Percentiles rank a stretch among this genome's conserved stretches.
These are phyloP conservation scores for Gelatoporia subvermispora DNA, from an alignment of 768 basidiomycete genomes.

Conservation along the genomic window DNA sequence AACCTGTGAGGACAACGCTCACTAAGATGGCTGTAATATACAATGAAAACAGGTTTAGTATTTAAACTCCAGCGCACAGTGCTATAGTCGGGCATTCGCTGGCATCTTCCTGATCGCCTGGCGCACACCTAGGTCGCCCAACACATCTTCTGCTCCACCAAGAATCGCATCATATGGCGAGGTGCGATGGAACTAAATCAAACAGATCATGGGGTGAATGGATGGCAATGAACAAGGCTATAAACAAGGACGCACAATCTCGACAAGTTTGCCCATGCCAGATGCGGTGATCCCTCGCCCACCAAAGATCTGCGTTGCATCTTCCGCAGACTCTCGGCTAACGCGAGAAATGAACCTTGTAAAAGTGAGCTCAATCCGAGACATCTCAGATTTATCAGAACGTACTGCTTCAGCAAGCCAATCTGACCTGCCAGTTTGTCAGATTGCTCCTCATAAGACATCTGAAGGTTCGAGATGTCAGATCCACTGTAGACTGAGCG, in stretches of 20 bases:
- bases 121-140: slow-evolving; percentile 70
- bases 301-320: slow-evolving; percentile 83
- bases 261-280: slow-evolving; percentile 82
- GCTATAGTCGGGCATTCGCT: slow-evolving; percentile 38
- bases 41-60: too few species aligned
- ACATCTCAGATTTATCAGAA: slow-evolving; percentile 2
- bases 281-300: slow-evolving; percentile 83
- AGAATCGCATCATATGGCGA: slow-evolving; percentile 83
- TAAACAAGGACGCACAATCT: slow-evolving; percentile 51
- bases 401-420: slow-evolving; percentile 83
- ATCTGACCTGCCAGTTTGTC: slow-evolving; percentile 85
- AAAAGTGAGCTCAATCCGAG: slow-evolving; percentile 6
- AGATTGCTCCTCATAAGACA: slow-evolving; percentile 82
- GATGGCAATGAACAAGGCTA: not conserved
- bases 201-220: not conserved
- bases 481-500: not conserved
- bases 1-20: too few species aligned
- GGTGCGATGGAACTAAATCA: slow-evolving; percentile 75
- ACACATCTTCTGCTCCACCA: slow-evolving; percentile 72
- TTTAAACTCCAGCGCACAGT: too few species aligned
- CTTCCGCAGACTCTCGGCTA: slow-evolving; percentile 64
- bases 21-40: too few species aligned
- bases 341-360: slow-evolving; percentile 62
- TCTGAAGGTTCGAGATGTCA: slow-evolving; percentile 37
- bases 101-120: slow-evolving; percentile 74